These are phyloP conservation scores for Candida tallmaniae DNA, from an alignment of 805 yeast genomes.

Conservation along the genomic window DNA sequence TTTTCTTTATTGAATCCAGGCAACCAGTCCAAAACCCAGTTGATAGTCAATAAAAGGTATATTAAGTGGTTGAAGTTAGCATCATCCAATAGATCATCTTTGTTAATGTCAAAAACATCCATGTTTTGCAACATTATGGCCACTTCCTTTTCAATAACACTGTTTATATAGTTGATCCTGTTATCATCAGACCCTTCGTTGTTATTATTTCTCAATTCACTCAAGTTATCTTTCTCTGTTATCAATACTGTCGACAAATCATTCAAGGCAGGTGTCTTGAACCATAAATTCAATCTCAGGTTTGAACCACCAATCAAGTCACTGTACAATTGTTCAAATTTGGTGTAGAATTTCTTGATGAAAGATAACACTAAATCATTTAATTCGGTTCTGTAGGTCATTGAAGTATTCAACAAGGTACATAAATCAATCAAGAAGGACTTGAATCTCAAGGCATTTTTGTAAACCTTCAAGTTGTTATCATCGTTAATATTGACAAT, in stretches of 20 bases:
- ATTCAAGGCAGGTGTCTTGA: slow-evolving; percentile 26
- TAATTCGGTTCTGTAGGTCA: slow-evolving; percentile 51
- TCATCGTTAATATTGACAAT: background rate
- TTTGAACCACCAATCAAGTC: slow-evolving; percentile 24
- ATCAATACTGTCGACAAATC: slow-evolving; percentile 14
- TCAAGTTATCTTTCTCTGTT: slow-evolving; percentile 13
- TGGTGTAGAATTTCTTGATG: slow-evolving; percentile 29
- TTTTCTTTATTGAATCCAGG: slow-evolving; percentile 47
- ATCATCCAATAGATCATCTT: slow-evolving; percentile 52
- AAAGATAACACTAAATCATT: slow-evolving; percentile 41
- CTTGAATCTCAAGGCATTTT: slow-evolving; percentile 45
- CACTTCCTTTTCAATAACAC: slow-evolving; percentile 20
- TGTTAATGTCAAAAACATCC: slow-evolving; percentile 21
- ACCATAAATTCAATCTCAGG: slow-evolving; percentile 20
- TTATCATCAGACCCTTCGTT: too few species aligned
- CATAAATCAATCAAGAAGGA: slow-evolving; percentile 46
- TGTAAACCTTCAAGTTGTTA: slow-evolving; percentile 19
- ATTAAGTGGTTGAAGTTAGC: slow-evolving; percentile 49
- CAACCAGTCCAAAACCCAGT: slow-evolving; percentile 59
- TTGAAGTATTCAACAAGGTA: slow-evolving; percentile 54
- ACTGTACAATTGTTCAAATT: slow-evolving; percentile 30
- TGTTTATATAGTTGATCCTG: too few species aligned
- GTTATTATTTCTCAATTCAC: slow-evolving; percentile 9
- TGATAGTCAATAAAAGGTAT: slow-evolving; percentile 48
- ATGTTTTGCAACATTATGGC: slow-evolving; percentile 22